A percentile compares a stretch with the other conserved stretches of the same genome.
Evolutionary conservation across 2,329 filamentous ascomycete genomes (phyloP).

Genomic region (Penicillium palitans): DNA sequence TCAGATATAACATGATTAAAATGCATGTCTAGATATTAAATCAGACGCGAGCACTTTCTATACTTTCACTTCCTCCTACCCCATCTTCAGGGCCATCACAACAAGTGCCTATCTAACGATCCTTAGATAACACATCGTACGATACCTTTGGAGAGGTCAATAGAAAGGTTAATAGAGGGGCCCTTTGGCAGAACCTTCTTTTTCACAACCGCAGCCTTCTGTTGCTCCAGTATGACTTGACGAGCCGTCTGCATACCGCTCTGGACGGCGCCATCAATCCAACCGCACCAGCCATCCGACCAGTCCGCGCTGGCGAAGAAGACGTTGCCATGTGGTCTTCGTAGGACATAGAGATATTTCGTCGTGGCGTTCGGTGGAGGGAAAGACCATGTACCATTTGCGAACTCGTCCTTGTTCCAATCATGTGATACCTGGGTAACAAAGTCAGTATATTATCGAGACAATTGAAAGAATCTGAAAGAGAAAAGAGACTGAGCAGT

Average conservation of each 20-base stretch:
- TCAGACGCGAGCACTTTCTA: not conserved
- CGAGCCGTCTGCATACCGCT: constrained; percentile 19
- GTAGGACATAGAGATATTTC: constrained; percentile 26
- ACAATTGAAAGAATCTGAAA: not conserved
- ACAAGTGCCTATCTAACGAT: not conserved
- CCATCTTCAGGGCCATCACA: not conserved
- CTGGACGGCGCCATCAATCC: constrained; percentile 40
- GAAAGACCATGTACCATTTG: constrained; percentile 32
- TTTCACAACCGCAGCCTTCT: not conserved
- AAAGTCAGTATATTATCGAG: not conserved
- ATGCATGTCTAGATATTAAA: not conserved
- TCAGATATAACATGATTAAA: not conserved
- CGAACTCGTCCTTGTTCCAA: constrained; percentile 33
- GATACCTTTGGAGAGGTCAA: not conserved
- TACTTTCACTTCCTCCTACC: not conserved
- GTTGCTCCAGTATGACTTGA: not conserved
- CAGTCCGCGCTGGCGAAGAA: constrained; percentile 38
- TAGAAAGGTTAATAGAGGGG: not conserved
- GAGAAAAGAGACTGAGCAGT: not conserved
- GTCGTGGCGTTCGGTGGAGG: constrained; percentile 12
- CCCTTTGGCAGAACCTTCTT: not conserved
- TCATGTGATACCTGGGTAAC: constrained; percentile 19
- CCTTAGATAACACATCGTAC: not conserved
- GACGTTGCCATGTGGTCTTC: constrained; percentile 28
- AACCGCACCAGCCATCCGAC: constrained; percentile 37